Base-by-base conservation (phyloP, 2,329 filamentous ascomycete species). In the Penicillium palitans region DNA sequence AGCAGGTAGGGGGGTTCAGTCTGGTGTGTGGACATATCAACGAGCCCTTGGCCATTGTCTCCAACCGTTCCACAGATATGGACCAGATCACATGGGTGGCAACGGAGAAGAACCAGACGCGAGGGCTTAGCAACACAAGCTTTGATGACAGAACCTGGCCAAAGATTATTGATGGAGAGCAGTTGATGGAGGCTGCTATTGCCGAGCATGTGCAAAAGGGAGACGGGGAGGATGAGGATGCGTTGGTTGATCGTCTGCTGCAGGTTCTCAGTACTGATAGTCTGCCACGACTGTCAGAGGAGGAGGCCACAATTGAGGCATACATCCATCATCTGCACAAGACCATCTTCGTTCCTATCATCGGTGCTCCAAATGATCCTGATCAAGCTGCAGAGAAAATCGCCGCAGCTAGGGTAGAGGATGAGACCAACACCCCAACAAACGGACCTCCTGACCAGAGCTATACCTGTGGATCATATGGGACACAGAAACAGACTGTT, bases 401-500 rank as follows among this genome's bases (percentile, higher is more conserved):
- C n/a, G 78, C 72, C 37, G 66, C 70, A n/a, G 61, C 64, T 47
- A 45, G 54, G 42, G 45, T 57, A n/a, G 65, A 67, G 72, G 74
- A 57, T 46, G 59, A 56, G 24, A 4, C 24, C 44, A 31, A 39
- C 17, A 61, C 48, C 19, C 57, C 39, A 24, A 55, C 58, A 8
- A 59, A 67, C 15, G 50, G 69, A 67, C 62, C 73, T 63, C 55
- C 67, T 31, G 66, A 67, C 27, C 62, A 64, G 39, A 66, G 64
- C 29, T 74, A 81, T 68, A 62, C 73, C 50, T 77, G 74, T 56
- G 83, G 82, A 0, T 72, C 81, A 8, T 89, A 89, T 68, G 86
- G 86, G 0, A 89, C 86, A 2, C 84, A 87, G 68, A 86, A 85
- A 71, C 85, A 88, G 68, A 86, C 83, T 1, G 74, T 88, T 8